phyloP scores from a whole-genome alignment of 1,284 basidiomycete genomes.

The Leccinum subrobustum region DNA sequence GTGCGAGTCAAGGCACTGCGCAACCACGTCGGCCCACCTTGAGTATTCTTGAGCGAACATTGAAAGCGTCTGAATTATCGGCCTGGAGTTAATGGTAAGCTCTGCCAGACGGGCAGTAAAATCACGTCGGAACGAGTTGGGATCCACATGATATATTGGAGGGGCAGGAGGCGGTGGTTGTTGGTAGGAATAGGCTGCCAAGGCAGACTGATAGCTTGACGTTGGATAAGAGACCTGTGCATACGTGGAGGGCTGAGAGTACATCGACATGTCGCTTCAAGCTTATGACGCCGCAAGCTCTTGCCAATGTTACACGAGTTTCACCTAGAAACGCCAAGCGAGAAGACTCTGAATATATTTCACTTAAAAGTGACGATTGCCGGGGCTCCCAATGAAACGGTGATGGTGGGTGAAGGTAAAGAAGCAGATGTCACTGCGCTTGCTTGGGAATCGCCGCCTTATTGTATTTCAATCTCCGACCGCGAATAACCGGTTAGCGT shows the following conservation, averaged over 20 bases:
- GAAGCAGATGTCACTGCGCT: conserved; percentile 23
- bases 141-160: conserved; percentile 59
- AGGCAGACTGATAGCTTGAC: conserved; percentile 40
- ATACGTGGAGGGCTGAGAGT: conserved; percentile 44
- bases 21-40: conserved; percentile 79
- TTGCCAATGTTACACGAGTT: conserved; percentile 30
- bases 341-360: conserved; percentile 38
- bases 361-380: conserved; percentile 38
- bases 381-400: conserved; percentile 40
- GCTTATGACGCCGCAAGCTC: conserved; percentile 32
- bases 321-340: conserved; percentile 33
- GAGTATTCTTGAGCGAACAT: conserved; percentile 89
- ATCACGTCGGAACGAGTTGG: conserved; percentile 79
- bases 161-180: conserved; percentile 47
- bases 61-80: conserved; percentile 94
- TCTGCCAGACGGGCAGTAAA: conserved; percentile 76
- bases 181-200: conserved; percentile 48
- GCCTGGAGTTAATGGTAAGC: conserved; percentile 94
- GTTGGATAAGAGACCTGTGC: conserved; percentile 39
- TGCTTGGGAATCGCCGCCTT: conserved; percentile 28
- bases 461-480: conserved; percentile 30
- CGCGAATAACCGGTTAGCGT: conserved; percentile 29
- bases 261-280: conserved; percentile 47
- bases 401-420: conserved; percentile 50
- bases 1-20: conserved; percentile 85